Conservation (phyloP, 371 early-diverging fungal species). For the Conidiobolus incongruus region DNA sequence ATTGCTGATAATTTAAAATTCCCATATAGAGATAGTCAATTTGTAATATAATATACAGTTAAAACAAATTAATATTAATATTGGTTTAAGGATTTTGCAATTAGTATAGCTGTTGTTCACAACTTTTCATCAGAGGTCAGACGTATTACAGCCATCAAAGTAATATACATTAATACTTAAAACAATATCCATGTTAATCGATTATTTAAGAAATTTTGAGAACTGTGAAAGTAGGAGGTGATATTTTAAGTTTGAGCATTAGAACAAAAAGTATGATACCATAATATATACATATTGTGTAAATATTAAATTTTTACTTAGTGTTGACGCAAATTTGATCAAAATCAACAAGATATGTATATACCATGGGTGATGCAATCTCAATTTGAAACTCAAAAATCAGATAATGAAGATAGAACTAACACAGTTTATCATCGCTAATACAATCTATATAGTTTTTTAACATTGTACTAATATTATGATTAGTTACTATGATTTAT, state of each 20-base stretch:
- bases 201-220: constrained; percentile 41
- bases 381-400: constrained; percentile 9
- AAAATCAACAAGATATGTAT: constrained; percentile 66
- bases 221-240: constrained; percentile 44
- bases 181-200: not conserved
- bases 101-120: constrained; percentile 92
- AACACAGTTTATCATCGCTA: constrained; percentile 6
- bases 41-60: constrained; percentile 20
- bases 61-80: not conserved
- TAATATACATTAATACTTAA: not conserved
- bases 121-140: constrained; percentile 71
- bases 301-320: not conserved
- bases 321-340: constrained; percentile 36
- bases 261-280: constrained; percentile 33
- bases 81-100: constrained; percentile 52
- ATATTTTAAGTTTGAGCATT: constrained; percentile 81
- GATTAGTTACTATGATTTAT: constrained; percentile 77
- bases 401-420: constrained; percentile 3
- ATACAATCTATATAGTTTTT: not conserved
- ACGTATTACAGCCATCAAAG: constrained; percentile 38
- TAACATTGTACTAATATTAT: not conserved
- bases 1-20: constrained; percentile 60
- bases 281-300: not conserved
- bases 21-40: constrained; percentile 41
- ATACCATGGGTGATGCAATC: constrained; percentile 68